Conservation (phyloP, 805 yeast species). For the Candida fluviatilis region DNA sequence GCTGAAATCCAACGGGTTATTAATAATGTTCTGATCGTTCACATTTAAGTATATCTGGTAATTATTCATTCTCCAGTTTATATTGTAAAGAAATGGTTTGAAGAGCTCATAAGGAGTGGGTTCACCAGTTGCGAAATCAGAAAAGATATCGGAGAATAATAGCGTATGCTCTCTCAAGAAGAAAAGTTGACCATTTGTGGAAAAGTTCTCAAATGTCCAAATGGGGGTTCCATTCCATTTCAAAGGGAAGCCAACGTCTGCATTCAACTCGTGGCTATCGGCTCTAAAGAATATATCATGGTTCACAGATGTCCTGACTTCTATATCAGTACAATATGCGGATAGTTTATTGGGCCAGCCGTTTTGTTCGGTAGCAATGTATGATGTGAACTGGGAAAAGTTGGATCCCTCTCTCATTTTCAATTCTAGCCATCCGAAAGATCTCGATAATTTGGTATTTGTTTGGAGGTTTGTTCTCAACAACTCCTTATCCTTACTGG, state of each 20-base stretch:
- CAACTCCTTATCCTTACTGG: slow-evolving; percentile 60
- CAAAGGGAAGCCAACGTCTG: slow-evolving; percentile 66
- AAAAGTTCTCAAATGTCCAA: slow-evolving; percentile 59
- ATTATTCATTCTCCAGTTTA: slow-evolving; percentile 55
- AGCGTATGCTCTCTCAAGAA: slow-evolving; percentile 79
- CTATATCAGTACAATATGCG: slow-evolving; percentile 50
- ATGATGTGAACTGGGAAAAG: slow-evolving; percentile 42
- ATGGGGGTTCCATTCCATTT: slow-evolving; percentile 75
- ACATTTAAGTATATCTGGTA: slow-evolving; percentile 70
- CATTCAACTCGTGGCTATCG: slow-evolving; percentile 48
- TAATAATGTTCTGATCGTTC: slow-evolving; percentile 83
- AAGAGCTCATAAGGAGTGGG: slow-evolving; percentile 71
- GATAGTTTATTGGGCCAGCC: slow-evolving; percentile 53
- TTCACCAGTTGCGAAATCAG: slow-evolving; percentile 75
- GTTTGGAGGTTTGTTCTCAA: slow-evolving; percentile 11
- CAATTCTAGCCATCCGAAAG: slow-evolving; percentile 92
- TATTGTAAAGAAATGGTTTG: slow-evolving; percentile 61
- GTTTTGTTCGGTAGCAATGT: slow-evolving; percentile 46
- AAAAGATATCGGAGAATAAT: slow-evolving; percentile 62
- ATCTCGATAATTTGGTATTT: slow-evolving; percentile 35
- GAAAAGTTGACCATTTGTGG: slow-evolving; percentile 55
- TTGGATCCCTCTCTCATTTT: slow-evolving; percentile 54
- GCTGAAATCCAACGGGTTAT: slow-evolving; percentile 79
- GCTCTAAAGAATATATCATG: slow-evolving; percentile 76
- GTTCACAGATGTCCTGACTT: slow-evolving; percentile 77